Base-by-base conservation (phyloP, 768 basidiomycete genomes). In the Butyriboletus loyo region DNA sequence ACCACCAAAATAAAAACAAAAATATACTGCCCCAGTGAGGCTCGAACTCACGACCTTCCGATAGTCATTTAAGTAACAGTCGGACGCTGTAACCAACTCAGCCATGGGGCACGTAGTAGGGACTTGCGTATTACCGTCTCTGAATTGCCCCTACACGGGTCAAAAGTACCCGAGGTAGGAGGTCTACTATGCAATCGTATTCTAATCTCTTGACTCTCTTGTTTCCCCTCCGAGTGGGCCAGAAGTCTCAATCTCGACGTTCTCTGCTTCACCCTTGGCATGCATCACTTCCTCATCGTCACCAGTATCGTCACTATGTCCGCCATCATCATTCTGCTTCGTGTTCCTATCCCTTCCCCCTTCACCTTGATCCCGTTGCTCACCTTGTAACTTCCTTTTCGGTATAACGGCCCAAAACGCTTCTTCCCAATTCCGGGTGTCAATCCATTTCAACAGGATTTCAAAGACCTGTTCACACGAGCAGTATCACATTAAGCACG, bases 361-460 rank as follows among this genome's bases (percentile, higher is more conserved):
- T 36, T 58, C 60, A 21, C 45, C 48, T 44, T 58, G 57, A n/a
- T 44, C 50, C 34, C 47, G 59, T 8, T 45, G 57, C 3, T 35
- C 52, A 41, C 72, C 65, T 40, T 83, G 78, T 60, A 96, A 92
- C 70, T 99, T 99, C 49, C 97, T 79, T 63, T 85, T 87, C 0
- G 97, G 97, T 49, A 99, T 89, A 46, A 96, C 90, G n/a, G 82
- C 77, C 64, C 89, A 82, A 47, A 99, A 80, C 0, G 97, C 91
- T 50, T 82, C 70, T 64, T 89, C 84, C 97, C 97, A 99, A 60
- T 87, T 79, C 55, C 81, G 78, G 14, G 80, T 84, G 64, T 92
- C 89, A n/a, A 87, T 80, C 89, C 92, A 98, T 59, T 86, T 83
- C 19, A 94, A 70, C 50, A 99, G 76, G 58, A 98, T 97, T 69